Base-by-base conservation (phyloP, 352 stramenopile genomes). In the Aphanomyces astaci region DNA sequence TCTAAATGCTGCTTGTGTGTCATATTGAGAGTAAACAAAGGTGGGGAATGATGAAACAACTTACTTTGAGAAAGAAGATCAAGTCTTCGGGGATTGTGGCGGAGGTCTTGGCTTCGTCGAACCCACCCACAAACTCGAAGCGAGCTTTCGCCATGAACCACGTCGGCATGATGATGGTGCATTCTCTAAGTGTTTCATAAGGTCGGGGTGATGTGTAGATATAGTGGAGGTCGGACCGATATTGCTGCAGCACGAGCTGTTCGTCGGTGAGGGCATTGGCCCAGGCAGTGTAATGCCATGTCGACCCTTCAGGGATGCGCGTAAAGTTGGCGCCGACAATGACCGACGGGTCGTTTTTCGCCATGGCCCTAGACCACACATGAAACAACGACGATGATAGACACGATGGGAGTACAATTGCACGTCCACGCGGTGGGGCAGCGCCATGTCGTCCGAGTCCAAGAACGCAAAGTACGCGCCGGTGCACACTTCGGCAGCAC, bases 101-200 rank as follows among this genome's bases (percentile, higher is more conserved):
- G 4, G 22, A 25, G 13, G 48, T 51, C 11, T 45, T 43, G 33
- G 49, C 53, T 60, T 63, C 63, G 32, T 63, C 53, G 28, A 69
- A 69, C 11, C 63, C 63, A 2, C 63, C 63, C 5, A 69, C 63
- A 27, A 45, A 27, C 30, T 27, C 7, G 43, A 69, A 69, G n/a
- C 63, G 53, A 22, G 48, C 53, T 30, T 45, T 40, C 19, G 33
- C 11, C 63, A 69, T 69, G 33, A 69, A 69, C 63, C 63, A 69
- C 27, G 63, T 69, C 22, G 63, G 63, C 53, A 63, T 60, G 63
- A 69, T 69, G 28, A 69, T 69, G 9, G 63, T 69, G 22, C 49
- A 69, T 36, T 69, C 63, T 2, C 63, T 65, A 53, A 3, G 10
- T 22, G 32, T 7, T 11, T 17, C 15, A 17, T 28, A 33, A 22